Percentiles rank a stretch among this genome's conserved stretches.
These are phyloP conservation scores for Hansfordia pulvinata DNA, from an alignment of 2,329 filamentous ascomycete species.

Conservation along the genomic window DNA sequence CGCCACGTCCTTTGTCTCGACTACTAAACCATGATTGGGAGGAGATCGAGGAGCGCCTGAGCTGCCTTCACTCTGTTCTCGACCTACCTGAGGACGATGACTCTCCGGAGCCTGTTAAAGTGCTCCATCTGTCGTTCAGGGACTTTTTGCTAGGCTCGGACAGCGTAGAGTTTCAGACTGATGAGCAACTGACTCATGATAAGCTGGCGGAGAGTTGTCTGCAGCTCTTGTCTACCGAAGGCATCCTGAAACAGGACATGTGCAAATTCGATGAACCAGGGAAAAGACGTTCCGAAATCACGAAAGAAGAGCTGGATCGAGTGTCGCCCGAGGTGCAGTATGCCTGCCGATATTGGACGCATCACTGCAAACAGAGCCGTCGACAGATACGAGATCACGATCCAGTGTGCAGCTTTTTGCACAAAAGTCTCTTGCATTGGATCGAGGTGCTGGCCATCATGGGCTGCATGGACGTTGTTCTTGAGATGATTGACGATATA, in stretches of 20 bases:
- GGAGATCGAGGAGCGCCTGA: constrained; percentile 9
- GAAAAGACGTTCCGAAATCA: too few species aligned
- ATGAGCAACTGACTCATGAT: constrained; percentile 18
- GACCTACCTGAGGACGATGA: constrained; percentile 1
- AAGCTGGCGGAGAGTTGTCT: constrained; percentile 20
- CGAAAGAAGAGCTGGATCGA: not conserved
- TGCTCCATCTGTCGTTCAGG: constrained; percentile 23
- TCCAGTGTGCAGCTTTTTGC: constrained; percentile 15
- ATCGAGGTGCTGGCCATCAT: constrained; percentile 18
- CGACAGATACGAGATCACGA: constrained; percentile 10
- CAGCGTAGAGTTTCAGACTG: constrained; percentile 22
- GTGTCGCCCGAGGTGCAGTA: constrained; percentile 11
- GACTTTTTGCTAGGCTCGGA: constrained; percentile 20
- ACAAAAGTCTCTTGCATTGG: constrained; percentile 18
- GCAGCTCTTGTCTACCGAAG: constrained; percentile 16
- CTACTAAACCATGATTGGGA: constrained; percentile 10
- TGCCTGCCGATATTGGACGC: constrained; percentile 17
- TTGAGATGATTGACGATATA: too few species aligned
- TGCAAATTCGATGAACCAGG: too few species aligned
- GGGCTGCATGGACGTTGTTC: constrained; percentile 7
- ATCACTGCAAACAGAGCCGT: constrained; percentile 12
- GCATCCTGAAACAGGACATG: constrained; percentile 17
- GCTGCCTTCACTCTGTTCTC: constrained; percentile 20
- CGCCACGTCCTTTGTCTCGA: constrained; percentile 9
- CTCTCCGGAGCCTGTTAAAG: too few species aligned